Evolutionary conservation across 345 rosid genomes (phyloP).

Genomic region (Linum usitatissimum): DNA sequence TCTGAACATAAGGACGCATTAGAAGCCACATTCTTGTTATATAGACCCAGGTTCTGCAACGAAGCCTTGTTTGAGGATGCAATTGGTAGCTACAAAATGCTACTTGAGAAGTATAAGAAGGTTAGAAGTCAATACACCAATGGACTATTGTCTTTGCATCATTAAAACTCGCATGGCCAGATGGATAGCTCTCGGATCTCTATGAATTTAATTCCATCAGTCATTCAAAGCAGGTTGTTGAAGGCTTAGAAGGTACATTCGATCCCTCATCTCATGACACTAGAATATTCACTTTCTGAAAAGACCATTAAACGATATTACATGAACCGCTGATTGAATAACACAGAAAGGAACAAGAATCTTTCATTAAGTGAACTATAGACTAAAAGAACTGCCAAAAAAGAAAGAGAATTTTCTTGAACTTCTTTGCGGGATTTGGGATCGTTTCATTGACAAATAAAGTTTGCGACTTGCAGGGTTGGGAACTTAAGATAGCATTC

Average conservation of each 20-base stretch:
- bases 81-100: constrained; percentile 18
- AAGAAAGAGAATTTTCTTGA: background rate
- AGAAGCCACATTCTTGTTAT: constrained; percentile 21
- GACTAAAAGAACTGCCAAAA: background rate
- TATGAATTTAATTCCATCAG: background rate
- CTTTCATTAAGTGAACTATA: background rate
- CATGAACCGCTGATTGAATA: background rate
- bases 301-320: background rate
- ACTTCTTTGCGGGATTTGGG: background rate
- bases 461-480: background rate
- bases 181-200: background rate
- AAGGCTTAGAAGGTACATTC: background rate
- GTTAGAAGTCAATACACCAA: constrained; percentile 40
- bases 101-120: constrained; percentile 35
- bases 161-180: background rate
- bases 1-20: constrained; percentile 19
- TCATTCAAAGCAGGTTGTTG: background rate
- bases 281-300: background rate
- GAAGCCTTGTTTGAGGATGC: constrained; percentile 31
- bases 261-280: background rate
- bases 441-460: background rate
- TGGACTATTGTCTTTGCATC: constrained; percentile 47
- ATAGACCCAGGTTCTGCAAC: constrained; percentile 34
- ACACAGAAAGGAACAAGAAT: background rate
- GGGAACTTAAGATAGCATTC: background rate